Conservation (phyloP, 139 green algal genomes). For the Closterium sp. region DNA sequence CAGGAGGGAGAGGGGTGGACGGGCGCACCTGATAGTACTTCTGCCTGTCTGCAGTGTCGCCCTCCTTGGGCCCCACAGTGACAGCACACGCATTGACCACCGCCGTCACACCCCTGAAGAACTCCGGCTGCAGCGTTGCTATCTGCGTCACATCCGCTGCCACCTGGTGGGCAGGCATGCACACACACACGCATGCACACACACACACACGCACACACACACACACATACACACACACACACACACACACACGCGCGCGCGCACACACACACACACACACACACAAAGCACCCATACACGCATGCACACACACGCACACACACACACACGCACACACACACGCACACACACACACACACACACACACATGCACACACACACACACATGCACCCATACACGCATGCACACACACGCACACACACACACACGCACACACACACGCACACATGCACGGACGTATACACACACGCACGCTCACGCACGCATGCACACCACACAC, state of each 20-base stretch:
- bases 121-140: constrained; percentile 70
- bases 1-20: too few relatives aligned
- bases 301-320: not conserved
- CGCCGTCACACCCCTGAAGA: constrained; percentile 66
- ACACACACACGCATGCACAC: not conserved
- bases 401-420: too few relatives aligned
- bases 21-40: constrained; percentile 82
- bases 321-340: not conserved
- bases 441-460: too few relatives aligned
- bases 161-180: constrained; percentile 32
- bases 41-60: constrained; percentile 69
- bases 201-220: not conserved
- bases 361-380: not conserved
- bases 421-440: not conserved
- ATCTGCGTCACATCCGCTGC: constrained; percentile 76
- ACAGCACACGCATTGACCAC: constrained; percentile 71
- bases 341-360: not conserved
- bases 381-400: not conserved
- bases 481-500: too few relatives aligned
- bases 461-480: too few relatives aligned
- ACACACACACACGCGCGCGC: not conserved
- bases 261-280: not conserved
- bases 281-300: not conserved
- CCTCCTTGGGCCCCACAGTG: constrained; percentile 83
- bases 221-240: not conserved